Conservation (phyloP, 2,329 filamentous ascomycete species). For the Chaetomiaceae sp. region DNA sequence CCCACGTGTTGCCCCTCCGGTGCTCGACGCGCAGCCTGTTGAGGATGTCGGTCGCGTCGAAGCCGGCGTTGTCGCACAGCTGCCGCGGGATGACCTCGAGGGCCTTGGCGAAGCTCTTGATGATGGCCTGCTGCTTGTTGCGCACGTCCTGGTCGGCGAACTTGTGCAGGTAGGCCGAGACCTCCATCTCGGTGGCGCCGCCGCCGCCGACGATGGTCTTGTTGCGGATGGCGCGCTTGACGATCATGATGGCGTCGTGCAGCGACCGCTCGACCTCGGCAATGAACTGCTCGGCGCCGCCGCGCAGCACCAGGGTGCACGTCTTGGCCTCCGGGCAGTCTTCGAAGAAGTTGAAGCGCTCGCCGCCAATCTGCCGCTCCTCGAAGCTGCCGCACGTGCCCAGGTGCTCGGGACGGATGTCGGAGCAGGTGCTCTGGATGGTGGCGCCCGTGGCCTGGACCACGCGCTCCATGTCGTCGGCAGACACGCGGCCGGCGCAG, state of each 20-base stretch:
- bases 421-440: constrained; percentile 91
- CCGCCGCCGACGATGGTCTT: constrained; percentile 91
- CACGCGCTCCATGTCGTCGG: constrained; percentile 92
- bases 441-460: constrained; percentile 91
- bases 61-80: constrained; percentile 96
- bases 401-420: constrained; percentile 83
- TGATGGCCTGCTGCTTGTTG: constrained; percentile 94
- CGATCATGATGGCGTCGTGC: constrained; percentile 99
- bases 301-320: constrained; percentile 90
- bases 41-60: constrained; percentile 96
- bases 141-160: constrained; percentile 90
- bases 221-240: constrained; percentile 96
- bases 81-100: constrained; percentile 95
- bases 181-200: constrained; percentile 92
- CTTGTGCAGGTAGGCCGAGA: constrained; percentile 86
- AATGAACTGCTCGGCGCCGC: constrained; percentile 98
- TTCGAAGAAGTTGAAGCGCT: constrained; percentile 98
- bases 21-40: constrained; percentile 96
- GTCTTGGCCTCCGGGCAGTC: constrained; percentile 94
- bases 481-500: constrained; percentile 88
- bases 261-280: constrained; percentile 96
- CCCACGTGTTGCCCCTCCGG: constrained; percentile 87
- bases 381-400: constrained; percentile 89
- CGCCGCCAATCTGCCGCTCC: constrained; percentile 93
- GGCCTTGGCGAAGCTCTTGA: constrained; percentile 97